Percentiles rank a stretch among this genome's conserved stretches.
phyloP scores from a whole-genome alignment of 805 yeast genomes.

The Kodamaea leandrae region DNA sequence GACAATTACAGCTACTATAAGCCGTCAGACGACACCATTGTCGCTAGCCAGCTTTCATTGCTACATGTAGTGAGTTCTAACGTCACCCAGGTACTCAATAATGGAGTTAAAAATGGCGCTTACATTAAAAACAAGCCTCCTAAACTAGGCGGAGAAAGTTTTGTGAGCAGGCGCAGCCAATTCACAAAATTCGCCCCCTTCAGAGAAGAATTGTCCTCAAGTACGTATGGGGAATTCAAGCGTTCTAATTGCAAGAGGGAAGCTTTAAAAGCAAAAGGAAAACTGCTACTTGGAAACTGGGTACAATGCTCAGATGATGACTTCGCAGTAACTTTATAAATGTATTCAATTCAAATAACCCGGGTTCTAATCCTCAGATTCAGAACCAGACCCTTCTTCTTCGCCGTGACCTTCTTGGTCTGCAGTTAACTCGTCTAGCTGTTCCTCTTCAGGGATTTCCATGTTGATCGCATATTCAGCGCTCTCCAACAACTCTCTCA shows the following conservation, averaged over 20 bases:
- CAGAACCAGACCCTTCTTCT: slow-evolving; percentile 39
- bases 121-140: slow-evolving; percentile 45
- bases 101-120: slow-evolving; percentile 63
- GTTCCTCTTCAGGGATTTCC: slow-evolving; percentile 32
- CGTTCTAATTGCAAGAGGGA: slow-evolving; percentile 25
- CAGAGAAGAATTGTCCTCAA: not conserved
- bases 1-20: slow-evolving; percentile 28
- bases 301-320: slow-evolving; percentile 43
- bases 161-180: slow-evolving; percentile 31
- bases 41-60: slow-evolving; percentile 33
- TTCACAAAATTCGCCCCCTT: not conserved
- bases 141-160: slow-evolving; percentile 42
- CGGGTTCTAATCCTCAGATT: slow-evolving; percentile 12
- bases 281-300: slow-evolving; percentile 46
- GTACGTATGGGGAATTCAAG: slow-evolving; percentile 17
- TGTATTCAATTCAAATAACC: not conserved
- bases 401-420: slow-evolving; percentile 28
- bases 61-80: slow-evolving; percentile 23
- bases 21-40: slow-evolving; percentile 6
- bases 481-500: slow-evolving; percentile 65
- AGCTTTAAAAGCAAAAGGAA: slow-evolving; percentile 24
- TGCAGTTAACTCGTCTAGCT: slow-evolving; percentile 18
- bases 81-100: slow-evolving; percentile 43
- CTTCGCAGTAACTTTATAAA: slow-evolving; percentile 25
- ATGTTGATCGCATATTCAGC: slow-evolving; percentile 72